A percentile compares a stretch with the other conserved stretches of the same genome.
phyloP scores from a whole-genome alignment of 371 early-diverging fungal species.

The Dinochytrium kinnereticum region DNA sequence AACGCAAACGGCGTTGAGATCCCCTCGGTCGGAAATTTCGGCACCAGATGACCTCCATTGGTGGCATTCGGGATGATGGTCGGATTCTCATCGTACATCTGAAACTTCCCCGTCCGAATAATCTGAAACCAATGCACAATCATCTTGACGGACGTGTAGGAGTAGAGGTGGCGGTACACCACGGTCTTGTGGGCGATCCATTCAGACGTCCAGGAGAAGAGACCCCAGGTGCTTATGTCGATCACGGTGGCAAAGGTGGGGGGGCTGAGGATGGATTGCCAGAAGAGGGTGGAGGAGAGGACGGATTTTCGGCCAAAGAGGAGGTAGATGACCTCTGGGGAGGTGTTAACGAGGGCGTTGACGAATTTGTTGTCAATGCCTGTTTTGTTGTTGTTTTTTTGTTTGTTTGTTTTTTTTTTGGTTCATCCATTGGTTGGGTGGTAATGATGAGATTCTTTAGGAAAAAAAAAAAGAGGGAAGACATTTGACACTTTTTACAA shows the following conservation, averaged over 20 bases:
- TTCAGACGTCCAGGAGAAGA: constrained; percentile 86
- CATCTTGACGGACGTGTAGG: constrained; percentile 86
- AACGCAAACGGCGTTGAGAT: constrained; percentile 86
- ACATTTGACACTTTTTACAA: background rate
- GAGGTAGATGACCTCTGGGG: constrained; percentile 89
- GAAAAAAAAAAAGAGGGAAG: background rate
- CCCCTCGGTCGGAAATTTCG: constrained; percentile 76
- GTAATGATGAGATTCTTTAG: background rate
- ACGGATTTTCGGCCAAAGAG: constrained; percentile 87
- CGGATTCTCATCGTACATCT: constrained; percentile 88
- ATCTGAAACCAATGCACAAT: constrained; percentile 84
- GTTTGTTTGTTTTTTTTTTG: too few species aligned
- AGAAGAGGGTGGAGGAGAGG: constrained; percentile 81
- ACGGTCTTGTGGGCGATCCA: constrained; percentile 82
- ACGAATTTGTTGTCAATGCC: constrained; percentile 83
- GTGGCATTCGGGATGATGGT: constrained; percentile 37
- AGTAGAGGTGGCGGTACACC: constrained; percentile 89
- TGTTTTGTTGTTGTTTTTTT: background rate
- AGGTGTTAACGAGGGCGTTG: constrained; percentile 81
- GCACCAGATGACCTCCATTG: constrained; percentile 45
- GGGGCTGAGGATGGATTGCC: constrained; percentile 79
- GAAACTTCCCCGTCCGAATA: constrained; percentile 82
- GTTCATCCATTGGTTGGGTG: too few species aligned
- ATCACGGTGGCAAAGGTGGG: constrained; percentile 78
- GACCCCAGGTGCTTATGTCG: constrained; percentile 71